Conservation (phyloP, 1,284 basidiomycete species). For the Ceratorhiza oryzae-sativae region DNA sequence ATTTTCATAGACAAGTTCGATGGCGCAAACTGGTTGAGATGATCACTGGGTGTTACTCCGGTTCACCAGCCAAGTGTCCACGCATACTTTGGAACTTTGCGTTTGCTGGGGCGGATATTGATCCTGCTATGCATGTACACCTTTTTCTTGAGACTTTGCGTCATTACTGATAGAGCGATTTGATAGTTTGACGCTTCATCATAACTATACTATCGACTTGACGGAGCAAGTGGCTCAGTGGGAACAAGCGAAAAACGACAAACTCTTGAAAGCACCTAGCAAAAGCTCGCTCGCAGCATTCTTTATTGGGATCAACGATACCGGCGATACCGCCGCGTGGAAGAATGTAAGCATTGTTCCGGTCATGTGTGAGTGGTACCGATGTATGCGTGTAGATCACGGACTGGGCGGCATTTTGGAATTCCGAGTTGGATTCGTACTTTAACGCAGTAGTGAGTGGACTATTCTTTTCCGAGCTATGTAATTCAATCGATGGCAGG, state of each 20-base stretch:
- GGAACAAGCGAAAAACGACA: conserved; percentile 43
- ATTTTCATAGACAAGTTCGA: conserved; percentile 16
- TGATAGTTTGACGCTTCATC: conserved; percentile 51
- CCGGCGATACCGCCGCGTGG: conserved; percentile 59
- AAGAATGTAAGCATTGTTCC: conserved; percentile 50
- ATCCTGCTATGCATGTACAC: conserved; percentile 54
- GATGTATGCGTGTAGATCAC: conserved; percentile 52
- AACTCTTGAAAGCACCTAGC: conserved; percentile 45
- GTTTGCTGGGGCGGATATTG: conserved; percentile 64
- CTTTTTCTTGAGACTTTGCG: not conserved
- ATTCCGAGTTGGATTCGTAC: conserved; percentile 59
- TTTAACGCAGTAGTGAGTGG: conserved; percentile 60
- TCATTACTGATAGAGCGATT: not conserved
- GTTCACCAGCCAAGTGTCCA: conserved; percentile 36
- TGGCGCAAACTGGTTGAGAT: conserved; percentile 36
- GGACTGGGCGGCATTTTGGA: conserved; percentile 60
- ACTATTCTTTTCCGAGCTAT: not conserved
- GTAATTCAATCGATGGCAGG: conserved; percentile 47
- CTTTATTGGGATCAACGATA: conserved; percentile 69
- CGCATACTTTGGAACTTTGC: conserved; percentile 61
- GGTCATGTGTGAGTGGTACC: not conserved
- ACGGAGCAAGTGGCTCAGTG: conserved; percentile 62
- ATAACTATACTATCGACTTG: conserved; percentile 59
- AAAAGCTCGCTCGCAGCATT: conserved; percentile 59
- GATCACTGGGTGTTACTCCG: conserved; percentile 38